phyloP scores from a whole-genome alignment of 2,329 filamentous ascomycete species.

The Colletotrichum caudatum region DNA sequence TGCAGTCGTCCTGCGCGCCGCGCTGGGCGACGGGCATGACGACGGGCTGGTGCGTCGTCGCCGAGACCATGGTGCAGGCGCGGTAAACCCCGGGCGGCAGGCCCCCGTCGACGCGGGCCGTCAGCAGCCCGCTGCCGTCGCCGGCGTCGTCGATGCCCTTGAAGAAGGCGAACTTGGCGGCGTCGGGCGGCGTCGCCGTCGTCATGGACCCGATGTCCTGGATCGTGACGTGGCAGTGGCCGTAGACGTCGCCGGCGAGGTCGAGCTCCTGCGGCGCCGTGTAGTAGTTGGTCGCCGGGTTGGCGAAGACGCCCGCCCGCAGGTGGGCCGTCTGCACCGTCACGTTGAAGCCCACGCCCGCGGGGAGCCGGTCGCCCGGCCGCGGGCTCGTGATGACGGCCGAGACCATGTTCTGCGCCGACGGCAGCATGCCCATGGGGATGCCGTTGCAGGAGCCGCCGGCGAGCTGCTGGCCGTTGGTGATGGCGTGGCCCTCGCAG shows the following conservation, averaged over 20 bases:
- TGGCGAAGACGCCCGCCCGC: constrained; percentile 65
- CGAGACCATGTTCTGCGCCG: constrained; percentile 65
- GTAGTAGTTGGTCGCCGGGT: constrained; percentile 66
- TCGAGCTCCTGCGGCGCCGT: constrained; percentile 65
- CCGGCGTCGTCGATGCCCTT: constrained; percentile 68
- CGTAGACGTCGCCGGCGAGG: constrained; percentile 53
- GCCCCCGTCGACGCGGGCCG: constrained; percentile 58
- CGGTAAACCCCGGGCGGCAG: constrained; percentile 62
- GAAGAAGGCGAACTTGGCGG: constrained; percentile 65
- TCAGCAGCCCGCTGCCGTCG: constrained; percentile 59
- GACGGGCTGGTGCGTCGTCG: constrained; percentile 67
- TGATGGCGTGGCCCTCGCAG: constrained; percentile 65
- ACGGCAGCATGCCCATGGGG: constrained; percentile 69
- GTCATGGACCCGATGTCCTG: constrained; percentile 59
- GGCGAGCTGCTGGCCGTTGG: constrained; percentile 64
- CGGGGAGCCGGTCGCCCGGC: constrained; percentile 54
- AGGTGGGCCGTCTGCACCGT: constrained; percentile 62
- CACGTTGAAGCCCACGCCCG: constrained; percentile 60
- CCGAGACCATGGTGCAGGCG: constrained; percentile 63
- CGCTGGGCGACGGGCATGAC: constrained; percentile 68
- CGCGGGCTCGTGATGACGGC: constrained; percentile 62
- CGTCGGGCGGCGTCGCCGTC: constrained; percentile 53
- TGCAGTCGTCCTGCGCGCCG: constrained; percentile 66
- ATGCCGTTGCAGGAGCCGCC: constrained; percentile 68
- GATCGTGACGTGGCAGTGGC: constrained; percentile 64